A percentile compares a stretch with the other conserved stretches of the same genome.
Evolutionary conservation across 2,329 filamentous ascomycete genomes (phyloP).

Genomic region (Hymenoscyphus repandus): DNA sequence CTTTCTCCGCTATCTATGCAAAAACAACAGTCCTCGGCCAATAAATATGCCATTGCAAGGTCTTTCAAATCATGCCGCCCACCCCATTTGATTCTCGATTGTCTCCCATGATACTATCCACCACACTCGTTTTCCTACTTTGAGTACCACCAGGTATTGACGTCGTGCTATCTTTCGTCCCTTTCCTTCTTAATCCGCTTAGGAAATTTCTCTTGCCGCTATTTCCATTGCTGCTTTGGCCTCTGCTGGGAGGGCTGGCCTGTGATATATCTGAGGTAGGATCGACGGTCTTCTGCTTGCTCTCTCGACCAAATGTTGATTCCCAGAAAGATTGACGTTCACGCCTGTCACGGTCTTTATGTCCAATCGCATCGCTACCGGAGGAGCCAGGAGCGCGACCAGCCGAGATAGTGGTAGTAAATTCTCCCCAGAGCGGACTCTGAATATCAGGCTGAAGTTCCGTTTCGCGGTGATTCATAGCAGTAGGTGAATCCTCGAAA

Average conservation of each 20-base stretch:
- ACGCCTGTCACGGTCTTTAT: constrained; percentile 15
- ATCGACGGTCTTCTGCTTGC: constrained; percentile 24
- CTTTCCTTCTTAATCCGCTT: constrained; percentile 23
- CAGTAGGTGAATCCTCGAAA: constrained; percentile 11
- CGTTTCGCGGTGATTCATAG: constrained; percentile 3
- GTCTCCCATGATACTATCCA: not conserved
- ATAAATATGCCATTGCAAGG: not conserved
- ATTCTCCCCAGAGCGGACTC: constrained; percentile 5
- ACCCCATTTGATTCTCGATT: not conserved
- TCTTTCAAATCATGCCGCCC: not conserved
- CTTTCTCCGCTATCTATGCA: not conserved
- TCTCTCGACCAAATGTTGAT: constrained; percentile 28
- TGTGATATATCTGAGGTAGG: constrained; percentile 12
- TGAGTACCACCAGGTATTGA: not conserved
- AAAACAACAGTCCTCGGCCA: not conserved
- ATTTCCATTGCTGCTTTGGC: constrained; percentile 23
- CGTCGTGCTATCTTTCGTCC: constrained; percentile 3
- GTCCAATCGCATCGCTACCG: constrained; percentile 5
- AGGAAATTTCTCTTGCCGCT: constrained; percentile 28
- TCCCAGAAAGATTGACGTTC: constrained; percentile 32
- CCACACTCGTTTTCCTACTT: not conserved
- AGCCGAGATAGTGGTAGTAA: constrained; percentile 9
- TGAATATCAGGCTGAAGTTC: constrained; percentile 15
- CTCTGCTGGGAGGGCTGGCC: constrained; percentile 15
- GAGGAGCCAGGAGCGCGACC: constrained; percentile 19